Evolutionary conservation across 345 rosid species (phyloP).

Genomic region (Acer negundo): DNA sequence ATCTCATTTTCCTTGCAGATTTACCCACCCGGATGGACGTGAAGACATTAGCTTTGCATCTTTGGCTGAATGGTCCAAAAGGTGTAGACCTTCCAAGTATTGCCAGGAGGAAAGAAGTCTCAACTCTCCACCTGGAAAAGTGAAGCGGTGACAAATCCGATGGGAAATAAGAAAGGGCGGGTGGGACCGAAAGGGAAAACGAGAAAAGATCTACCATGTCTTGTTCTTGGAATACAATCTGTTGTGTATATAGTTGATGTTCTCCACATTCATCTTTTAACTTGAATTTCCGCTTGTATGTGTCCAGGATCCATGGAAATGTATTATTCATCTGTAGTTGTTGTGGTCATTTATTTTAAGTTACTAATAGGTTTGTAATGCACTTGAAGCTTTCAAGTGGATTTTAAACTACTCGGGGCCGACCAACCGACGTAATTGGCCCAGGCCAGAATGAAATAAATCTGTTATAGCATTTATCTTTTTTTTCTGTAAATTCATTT

Average conservation of each 20-base stretch:
- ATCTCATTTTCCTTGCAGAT: neutral
- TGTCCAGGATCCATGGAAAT: neutral
- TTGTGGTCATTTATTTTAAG: slow-evolving; percentile 4
- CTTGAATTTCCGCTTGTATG: neutral
- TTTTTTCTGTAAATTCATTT: neutral
- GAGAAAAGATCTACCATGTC: neutral
- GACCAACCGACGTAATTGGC: neutral
- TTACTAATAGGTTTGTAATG: slow-evolving; percentile 5
- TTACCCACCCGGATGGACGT: neutral
- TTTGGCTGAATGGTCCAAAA: neutral
- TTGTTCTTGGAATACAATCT: slow-evolving; percentile 13
- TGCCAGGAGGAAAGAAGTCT: neutral
- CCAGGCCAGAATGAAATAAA: slow-evolving; percentile 6
- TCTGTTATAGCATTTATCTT: neutral
- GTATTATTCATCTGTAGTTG: slow-evolving; percentile 12
- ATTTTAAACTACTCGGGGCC: neutral
- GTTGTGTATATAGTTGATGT: slow-evolving; percentile 6
- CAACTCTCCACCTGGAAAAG: neutral
- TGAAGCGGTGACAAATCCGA: neutral
- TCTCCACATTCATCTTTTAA: neutral
- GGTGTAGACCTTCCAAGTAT: neutral
- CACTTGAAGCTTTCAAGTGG: slow-evolving; percentile 18
- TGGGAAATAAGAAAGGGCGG: slow-evolving; percentile 6
- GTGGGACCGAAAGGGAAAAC: neutral
- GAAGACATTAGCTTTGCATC: slow-evolving; percentile 13